Base-by-base conservation (phyloP, 345 rosid genomes). In the Turnera subulata region DNA sequence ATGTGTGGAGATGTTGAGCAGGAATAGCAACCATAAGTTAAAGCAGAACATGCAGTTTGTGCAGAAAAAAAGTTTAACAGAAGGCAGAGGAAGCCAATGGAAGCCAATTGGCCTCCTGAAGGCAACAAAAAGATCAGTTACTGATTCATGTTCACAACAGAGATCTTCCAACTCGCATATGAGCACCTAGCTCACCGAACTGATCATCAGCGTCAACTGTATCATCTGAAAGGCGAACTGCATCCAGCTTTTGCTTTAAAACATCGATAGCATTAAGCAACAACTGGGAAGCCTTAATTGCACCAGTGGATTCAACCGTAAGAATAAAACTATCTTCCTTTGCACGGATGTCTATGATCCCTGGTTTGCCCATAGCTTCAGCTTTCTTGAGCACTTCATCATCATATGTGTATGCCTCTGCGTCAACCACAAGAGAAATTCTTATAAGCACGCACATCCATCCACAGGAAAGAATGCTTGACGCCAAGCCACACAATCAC, bases 151-250 rank as follows among this genome's bases (percentile, higher is more conserved):
- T 6, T 16, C 7, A 38, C 24, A 49, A n/a, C n/a, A n/a, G n/a
- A n/a, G n/a, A n/a, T n/a, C n/a, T 87, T 46, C 97, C 99, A 61
- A 86, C 99, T 2, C 89, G 95, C 99, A 90, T 81, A 61, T 93
- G 99, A 6, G 95, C 99, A 53, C 99, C n/a, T n/a, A n/a, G 95
- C 72, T 94, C 99, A 24, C 96, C 99, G 73, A 90, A 94, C 65
- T 89, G 99, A 72, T 94, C 99, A 76, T 90, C 97, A 0, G 95
- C 99, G 71, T 90, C 96, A 1, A 90, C 96, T 2, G 97, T 85
- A 68, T 90, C 97, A 12, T 84, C 97, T 0, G 99, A 87, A 35
- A n/a, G n/a, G n/a, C n/a, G n/a, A n/a, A n/a, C n/a, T n/a, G n/a
- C n/a, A n/a, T 90, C 97, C 62, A 94, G 89, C 80, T 94, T 94